Percentiles rank a stretch among this genome's conserved stretches.
phyloP scores from a whole-genome alignment of 2,329 filamentous ascomycete species.

The Colletotrichum lini region DNA sequence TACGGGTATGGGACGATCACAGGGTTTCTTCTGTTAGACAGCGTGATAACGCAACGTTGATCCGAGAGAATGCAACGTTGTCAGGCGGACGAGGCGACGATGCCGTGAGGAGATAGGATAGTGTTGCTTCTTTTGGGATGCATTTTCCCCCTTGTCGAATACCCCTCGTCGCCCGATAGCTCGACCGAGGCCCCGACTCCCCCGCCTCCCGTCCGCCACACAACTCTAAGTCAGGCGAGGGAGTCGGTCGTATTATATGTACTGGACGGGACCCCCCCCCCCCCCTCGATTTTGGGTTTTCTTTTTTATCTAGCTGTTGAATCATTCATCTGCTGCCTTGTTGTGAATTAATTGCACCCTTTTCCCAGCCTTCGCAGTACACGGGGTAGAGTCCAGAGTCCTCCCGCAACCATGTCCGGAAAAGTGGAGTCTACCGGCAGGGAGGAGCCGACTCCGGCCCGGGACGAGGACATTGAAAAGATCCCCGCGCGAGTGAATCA shows the following conservation, averaged over 20 bases:
- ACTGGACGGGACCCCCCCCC: background rate
- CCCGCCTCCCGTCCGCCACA: slow-evolving; percentile 34
- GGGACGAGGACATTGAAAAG: slow-evolving; percentile 34
- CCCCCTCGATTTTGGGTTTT: too few species aligned
- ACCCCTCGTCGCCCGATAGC: slow-evolving; percentile 33
- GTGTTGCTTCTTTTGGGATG: background rate
- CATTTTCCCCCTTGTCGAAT: slow-evolving; percentile 4
- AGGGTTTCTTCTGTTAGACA: slow-evolving; percentile 11
- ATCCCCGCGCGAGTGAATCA: slow-evolving; percentile 18
- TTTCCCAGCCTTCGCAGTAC: background rate
- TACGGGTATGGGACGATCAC: slow-evolving; percentile 29
- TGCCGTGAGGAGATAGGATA: slow-evolving; percentile 15
- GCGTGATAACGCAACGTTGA: slow-evolving; percentile 33
- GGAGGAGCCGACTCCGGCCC: slow-evolving; percentile 20
- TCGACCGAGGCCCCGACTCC: slow-evolving; percentile 34
- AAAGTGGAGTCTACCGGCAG: slow-evolving; percentile 30
- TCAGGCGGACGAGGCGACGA: slow-evolving; percentile 2
- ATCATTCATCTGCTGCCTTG: background rate
- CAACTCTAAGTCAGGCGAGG: slow-evolving; percentile 19
- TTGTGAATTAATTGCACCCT: too few species aligned
- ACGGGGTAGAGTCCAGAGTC: background rate
- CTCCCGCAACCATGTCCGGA: slow-evolving; percentile 32
- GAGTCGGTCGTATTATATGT: slow-evolving; percentile 27
- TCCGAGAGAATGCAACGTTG: slow-evolving; percentile 36
- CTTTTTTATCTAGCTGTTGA: background rate